phyloP scores from a whole-genome alignment of 306 rosid species.

The Benincasa hispida region DNA sequence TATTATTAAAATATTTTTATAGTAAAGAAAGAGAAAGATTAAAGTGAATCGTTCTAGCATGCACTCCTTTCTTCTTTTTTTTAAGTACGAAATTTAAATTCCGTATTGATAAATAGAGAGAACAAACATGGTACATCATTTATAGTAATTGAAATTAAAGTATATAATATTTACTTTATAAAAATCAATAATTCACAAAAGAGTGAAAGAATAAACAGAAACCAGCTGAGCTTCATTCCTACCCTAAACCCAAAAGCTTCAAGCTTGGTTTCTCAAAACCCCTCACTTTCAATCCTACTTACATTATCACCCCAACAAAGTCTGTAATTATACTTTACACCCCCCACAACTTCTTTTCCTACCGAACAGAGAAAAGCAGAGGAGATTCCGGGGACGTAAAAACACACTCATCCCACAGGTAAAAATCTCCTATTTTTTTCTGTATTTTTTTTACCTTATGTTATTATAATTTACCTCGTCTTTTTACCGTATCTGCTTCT shows the following conservation, averaged over 20 bases:
- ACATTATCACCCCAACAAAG: not conserved
- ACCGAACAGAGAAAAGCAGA: constrained; percentile 14
- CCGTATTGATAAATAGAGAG: not conserved
- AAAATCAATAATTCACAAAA: constrained; percentile 11
- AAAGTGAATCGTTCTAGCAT: too few relatives aligned
- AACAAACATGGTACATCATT: not conserved
- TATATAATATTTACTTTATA: not conserved
- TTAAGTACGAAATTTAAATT: too few relatives aligned
- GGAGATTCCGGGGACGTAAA: constrained; percentile 69
- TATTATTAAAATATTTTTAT: not conserved
- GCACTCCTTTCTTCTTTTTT: too few relatives aligned
- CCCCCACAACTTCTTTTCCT: not conserved
- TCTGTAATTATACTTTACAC: not conserved
- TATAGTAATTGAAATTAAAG: not conserved
- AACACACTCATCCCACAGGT: constrained; percentile 61
- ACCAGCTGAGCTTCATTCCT: constrained; percentile 84
- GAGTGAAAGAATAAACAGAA: constrained; percentile 44
- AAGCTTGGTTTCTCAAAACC: constrained; percentile 47
- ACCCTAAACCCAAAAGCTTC: constrained; percentile 66
- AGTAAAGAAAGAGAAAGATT: not conserved
- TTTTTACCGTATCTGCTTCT: constrained; percentile 32
- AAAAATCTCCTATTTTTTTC: constrained; percentile 24
- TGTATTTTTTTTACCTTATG: not conserved
- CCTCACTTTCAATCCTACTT: constrained; percentile 27
- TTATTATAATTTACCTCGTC: not conserved